Conservation (phyloP, 345 rosid genomes). For the Heritiera littoralis region DNA sequence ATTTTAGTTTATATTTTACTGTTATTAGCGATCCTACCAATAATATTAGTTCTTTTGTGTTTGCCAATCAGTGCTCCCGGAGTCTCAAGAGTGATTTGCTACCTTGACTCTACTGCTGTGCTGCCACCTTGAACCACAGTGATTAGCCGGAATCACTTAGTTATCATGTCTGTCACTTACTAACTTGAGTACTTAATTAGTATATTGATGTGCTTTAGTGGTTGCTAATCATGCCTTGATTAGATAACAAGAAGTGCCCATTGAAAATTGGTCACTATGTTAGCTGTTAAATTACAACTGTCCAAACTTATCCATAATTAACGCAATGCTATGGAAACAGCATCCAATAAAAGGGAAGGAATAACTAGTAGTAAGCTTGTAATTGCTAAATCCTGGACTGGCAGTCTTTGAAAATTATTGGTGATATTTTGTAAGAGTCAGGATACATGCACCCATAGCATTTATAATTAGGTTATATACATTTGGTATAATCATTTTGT, state of each 20-base stretch:
- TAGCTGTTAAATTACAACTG: not conserved
- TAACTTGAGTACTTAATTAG: not conserved
- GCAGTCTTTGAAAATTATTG: not conserved
- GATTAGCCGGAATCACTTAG: not conserved
- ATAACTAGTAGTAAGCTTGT: not conserved
- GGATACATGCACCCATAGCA: too few relatives aligned
- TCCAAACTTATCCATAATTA: not conserved
- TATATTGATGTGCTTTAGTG: slow-evolving; percentile 7
- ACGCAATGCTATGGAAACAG: not conserved
- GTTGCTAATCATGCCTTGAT: not conserved
- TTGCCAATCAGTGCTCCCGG: not conserved
- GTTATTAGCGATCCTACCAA: not conserved
- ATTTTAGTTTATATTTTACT: not conserved
- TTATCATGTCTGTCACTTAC: not conserved
- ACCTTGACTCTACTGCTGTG: not conserved
- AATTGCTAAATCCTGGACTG: not conserved
- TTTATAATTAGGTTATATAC: not conserved
- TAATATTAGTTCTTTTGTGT: not conserved
- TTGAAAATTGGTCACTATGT: not conserved
- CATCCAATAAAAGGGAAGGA: not conserved
- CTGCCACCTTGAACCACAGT: slow-evolving; percentile 9
- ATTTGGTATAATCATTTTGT: not conserved
- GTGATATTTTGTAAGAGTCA: not conserved
- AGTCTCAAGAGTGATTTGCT: not conserved
- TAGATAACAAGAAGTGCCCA: not conserved